A percentile compares a stretch with the other conserved stretches of the same genome.
Conservation (phyloP, 148 eudicot genomes). For the Vaccinium macrocarpon region DNA sequence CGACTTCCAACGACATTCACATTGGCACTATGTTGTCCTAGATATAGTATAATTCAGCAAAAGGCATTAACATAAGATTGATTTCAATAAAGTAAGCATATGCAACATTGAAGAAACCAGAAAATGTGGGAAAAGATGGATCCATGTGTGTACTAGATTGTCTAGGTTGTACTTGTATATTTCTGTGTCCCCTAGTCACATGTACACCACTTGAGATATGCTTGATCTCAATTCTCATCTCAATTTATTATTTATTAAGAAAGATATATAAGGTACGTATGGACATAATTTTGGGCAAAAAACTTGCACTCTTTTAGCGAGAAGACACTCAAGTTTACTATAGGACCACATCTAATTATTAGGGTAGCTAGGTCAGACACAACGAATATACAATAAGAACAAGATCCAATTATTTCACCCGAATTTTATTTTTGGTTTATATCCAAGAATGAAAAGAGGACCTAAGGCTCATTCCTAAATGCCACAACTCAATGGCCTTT, state of each 20-base stretch:
- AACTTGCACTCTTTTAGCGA: not conserved
- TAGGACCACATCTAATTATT: no score
- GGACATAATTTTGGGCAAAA: not conserved
- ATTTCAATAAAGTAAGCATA: not conserved
- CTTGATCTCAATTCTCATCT: slow-evolving; percentile 7
- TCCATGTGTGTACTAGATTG: not conserved
- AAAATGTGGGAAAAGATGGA: not conserved
- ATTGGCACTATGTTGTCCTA: no score
- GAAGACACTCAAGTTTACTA: not conserved
- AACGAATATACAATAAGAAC: not conserved
- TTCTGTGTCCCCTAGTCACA: slow-evolving; percentile 2
- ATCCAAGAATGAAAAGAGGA: not conserved
- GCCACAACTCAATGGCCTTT: not conserved
- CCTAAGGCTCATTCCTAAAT: not conserved
- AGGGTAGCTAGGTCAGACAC: no score
- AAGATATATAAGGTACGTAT: not conserved
- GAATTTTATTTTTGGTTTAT: not conserved
- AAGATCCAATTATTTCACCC: slow-evolving; percentile 8
- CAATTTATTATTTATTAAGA: not conserved
- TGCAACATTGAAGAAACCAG: not conserved
- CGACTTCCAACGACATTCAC: no score
- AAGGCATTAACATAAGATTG: no score
- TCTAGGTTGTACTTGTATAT: not conserved
- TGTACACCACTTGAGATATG: slow-evolving; percentile 8
- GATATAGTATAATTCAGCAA: no score